phyloP scores from a whole-genome alignment of 768 basidiomycete species.

The Suillus cothurnatus region DNA sequence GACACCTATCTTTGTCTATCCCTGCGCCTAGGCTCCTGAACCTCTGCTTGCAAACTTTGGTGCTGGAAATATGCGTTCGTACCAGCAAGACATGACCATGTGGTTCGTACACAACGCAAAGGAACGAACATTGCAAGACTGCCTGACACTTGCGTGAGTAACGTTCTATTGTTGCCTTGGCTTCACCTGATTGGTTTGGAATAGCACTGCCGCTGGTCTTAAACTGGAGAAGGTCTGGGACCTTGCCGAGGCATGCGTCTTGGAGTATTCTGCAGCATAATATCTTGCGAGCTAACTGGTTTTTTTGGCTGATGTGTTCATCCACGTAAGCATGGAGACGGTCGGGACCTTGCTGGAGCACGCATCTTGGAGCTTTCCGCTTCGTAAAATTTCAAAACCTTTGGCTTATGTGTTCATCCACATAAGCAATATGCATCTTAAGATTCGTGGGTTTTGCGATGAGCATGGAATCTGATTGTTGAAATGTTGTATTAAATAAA shows the following conservation, averaged over 20 bases:
- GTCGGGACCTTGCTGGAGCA: conserved; percentile 30
- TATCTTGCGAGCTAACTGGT: neutral
- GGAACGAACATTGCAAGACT: conserved; percentile 35
- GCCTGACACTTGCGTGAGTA: conserved; percentile 31
- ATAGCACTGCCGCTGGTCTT: conserved; percentile 26
- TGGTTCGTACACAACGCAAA: conserved; percentile 31
- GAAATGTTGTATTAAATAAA: conserved; percentile 7
- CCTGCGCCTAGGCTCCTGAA: conserved; percentile 31
- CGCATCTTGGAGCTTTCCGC: conserved; percentile 25
- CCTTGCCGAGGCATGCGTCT: conserved; percentile 26
- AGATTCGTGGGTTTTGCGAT: conserved; percentile 1
- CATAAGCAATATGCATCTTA: conserved; percentile 9
- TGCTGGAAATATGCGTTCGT: conserved; percentile 28
- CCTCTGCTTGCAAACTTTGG: conserved; percentile 38
- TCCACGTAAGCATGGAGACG: conserved; percentile 24
- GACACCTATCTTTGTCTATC: neutral
- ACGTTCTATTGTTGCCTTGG: neutral
- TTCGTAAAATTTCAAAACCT: conserved; percentile 11
- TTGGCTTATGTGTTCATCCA: conserved; percentile 20
- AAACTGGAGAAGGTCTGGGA: conserved; percentile 36
- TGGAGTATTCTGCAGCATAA: conserved; percentile 28
- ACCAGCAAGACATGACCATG: conserved; percentile 36
- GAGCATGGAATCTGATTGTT: neutral
- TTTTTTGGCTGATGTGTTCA: conserved; percentile 19
- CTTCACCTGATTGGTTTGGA: conserved; percentile 8